Base-by-base conservation (phyloP, 2,329 filamentous ascomycete species). In the Xylaria digitata region DNA sequence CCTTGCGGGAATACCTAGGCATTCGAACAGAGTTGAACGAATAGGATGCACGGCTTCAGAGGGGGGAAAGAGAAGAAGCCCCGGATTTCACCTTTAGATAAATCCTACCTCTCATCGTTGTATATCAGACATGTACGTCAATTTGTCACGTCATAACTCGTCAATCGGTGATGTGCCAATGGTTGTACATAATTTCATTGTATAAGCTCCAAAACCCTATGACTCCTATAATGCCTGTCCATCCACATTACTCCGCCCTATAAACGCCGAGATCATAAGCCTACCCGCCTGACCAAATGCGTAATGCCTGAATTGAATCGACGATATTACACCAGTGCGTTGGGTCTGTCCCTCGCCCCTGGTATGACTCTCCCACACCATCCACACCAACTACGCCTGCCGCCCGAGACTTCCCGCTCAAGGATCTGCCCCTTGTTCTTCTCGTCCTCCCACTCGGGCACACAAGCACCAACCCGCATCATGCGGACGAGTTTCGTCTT, bases 401-500 rank as follows among this genome's bases (percentile, higher is more conserved):
- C 79, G 0, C 92, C 92, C 15, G 83, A 83, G 61, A 90, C 85
- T 79, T 98, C 95, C 26, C 90, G 82, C 17, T 85, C 84, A 30
- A 97, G 82, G 71, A 91, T 90, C 64, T 85, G 84, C 4, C 88
- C 88, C 7, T 85, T 84, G 42, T 86, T 86, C 63, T 87, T 85
- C 79, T 96, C 93, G 75, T 95, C 93, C 70, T 92, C 91, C 81
- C 90, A 94, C 77, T 97, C 93, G 68, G 91, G 91, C 13, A 97
- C 95, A 68, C 91, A 93, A 4, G 91, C 92, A 0, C 94, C 95
- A 0, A 97, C 89, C 66, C 86, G 87, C 6, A 96, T 88, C 81
- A 93, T 90, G 74, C 90, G 90, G 74, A 96, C 92, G n/a, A 92
- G 85, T 80, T 95, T 97, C 68, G 90, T 92, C 83, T 97, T 97